Conservation (phyloP, 331 rosid species). For the Malus hybrid region DNA sequence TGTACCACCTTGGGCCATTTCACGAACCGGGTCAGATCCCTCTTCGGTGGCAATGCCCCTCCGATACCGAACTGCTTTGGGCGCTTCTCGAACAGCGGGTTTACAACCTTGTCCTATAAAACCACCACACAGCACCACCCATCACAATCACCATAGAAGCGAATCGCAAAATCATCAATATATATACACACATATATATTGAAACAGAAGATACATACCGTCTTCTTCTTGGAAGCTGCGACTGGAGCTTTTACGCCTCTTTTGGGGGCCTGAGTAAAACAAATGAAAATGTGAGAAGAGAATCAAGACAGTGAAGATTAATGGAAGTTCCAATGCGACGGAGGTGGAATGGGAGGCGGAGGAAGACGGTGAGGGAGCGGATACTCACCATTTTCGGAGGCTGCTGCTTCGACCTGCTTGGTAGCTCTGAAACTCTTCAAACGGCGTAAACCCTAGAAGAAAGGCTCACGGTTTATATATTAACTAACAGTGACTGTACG, state of each 20-base stretch:
- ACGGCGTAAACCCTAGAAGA: conserved; percentile 9
- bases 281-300: not conserved
- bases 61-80: conserved; percentile 38
- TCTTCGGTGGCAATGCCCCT: conserved; percentile 36
- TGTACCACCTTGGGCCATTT: conserved; percentile 36
- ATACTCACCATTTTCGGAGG: conserved; percentile 1
- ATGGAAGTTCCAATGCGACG: no score
- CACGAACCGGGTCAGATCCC: conserved; percentile 35
- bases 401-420: not conserved
- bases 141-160: not conserved
- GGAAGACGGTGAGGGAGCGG: not conserved
- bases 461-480: not conserved
- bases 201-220: not conserved
- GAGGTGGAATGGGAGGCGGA: not conserved
- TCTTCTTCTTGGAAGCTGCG: conserved; percentile 31
- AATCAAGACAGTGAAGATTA: not conserved
- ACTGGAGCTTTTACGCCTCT: conserved; percentile 26
- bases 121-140: not conserved
- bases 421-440: not conserved
- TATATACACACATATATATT: no score
- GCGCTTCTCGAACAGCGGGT: conserved; percentile 39
- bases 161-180: not conserved
- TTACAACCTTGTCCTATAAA: conserved; percentile 28
- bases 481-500: not conserved
- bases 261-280: conserved; percentile 31